Evolutionary conservation across 306 rosid genomes (phyloP).

Genomic region (Casuarina equisetifolia): DNA sequence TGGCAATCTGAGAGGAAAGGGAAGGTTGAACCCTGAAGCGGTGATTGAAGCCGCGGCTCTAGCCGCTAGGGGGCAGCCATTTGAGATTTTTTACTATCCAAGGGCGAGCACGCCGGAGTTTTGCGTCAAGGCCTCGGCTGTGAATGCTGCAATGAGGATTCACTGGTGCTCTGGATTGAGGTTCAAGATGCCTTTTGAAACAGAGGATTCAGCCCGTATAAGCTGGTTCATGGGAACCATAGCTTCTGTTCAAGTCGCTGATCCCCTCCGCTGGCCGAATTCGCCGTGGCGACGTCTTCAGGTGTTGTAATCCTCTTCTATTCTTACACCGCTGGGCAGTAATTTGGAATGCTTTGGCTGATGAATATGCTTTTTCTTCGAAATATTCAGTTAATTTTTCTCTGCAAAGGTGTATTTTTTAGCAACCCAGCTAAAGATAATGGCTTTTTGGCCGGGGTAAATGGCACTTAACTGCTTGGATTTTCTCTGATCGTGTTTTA

Average conservation of each 20-base stretch:
- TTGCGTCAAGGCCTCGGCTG: slow-evolving; percentile 68
- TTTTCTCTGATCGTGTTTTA: background rate
- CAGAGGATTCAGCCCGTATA: slow-evolving; percentile 91
- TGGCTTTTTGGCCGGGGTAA: background rate
- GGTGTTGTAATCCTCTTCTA: slow-evolving; percentile 39
- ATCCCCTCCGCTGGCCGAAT: slow-evolving; percentile 85
- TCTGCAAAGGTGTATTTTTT: background rate
- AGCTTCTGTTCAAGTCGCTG: slow-evolving; percentile 79
- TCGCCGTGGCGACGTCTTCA: slow-evolving; percentile 99
- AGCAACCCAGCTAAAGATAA: background rate
- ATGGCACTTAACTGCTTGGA: background rate
- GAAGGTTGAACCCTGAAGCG: slow-evolving; percentile 64
- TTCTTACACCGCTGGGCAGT: background rate
- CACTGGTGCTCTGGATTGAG: slow-evolving; percentile 94
- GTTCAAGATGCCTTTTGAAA: slow-evolving; percentile 99
- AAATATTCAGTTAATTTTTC: background rate
- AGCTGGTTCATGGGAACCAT: slow-evolving; percentile 99
- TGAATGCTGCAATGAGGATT: slow-evolving; percentile 71
- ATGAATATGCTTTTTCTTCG: background rate
- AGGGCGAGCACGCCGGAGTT: slow-evolving; percentile 90
- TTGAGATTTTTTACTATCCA: slow-evolving; percentile 81
- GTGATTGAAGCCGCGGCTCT: slow-evolving; percentile 67
- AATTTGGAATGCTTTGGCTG: background rate
- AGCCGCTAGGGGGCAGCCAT: slow-evolving; percentile 65
- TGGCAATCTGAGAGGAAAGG: slow-evolving; percentile 35